These are phyloP conservation scores for Cyphellophora attinorum DNA, from an alignment of 2,329 filamentous ascomycete species.

Conservation along the genomic window DNA sequence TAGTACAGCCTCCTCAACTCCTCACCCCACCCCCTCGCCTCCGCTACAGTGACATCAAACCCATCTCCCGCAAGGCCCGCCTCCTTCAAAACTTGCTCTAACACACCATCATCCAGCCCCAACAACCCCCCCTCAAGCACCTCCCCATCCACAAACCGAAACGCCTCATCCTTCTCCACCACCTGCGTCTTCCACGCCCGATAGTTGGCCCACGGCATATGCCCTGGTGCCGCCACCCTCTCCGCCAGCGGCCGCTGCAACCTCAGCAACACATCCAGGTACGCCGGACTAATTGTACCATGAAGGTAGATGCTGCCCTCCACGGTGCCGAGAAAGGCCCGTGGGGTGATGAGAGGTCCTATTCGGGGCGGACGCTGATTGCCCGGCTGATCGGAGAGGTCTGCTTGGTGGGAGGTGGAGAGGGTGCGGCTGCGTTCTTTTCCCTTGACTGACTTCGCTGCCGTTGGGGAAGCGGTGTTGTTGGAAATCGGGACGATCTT, in stretches of 20 bases:
- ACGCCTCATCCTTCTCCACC: conserved; percentile 63
- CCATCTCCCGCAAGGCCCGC: conserved; percentile 8
- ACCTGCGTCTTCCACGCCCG: conserved; percentile 71
- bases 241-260: conserved; percentile 65
- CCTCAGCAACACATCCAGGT: conserved; percentile 71
- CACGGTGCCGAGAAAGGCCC: conserved; percentile 81
- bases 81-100: conserved; percentile 43
- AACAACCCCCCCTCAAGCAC: conserved; percentile 71
- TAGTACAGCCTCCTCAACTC: conserved; percentile 18
- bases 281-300: conserved; percentile 61
- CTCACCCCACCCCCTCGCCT: conserved; percentile 16
- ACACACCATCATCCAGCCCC: conserved; percentile 52
- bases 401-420: background rate
- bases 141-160: conserved; percentile 85
- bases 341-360: conserved; percentile 62
- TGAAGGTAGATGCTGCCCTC: conserved; percentile 86
- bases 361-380: background rate
- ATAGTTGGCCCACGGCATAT: conserved; percentile 67
- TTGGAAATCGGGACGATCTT: conserved; percentile 63
- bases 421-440: background rate
- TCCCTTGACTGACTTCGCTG: conserved; percentile 1
- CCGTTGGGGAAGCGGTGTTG: conserved; percentile 21
- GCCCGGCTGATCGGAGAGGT: background rate
- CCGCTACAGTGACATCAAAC: conserved; percentile 12
- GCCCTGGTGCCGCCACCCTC: conserved; percentile 58